These are phyloP conservation scores for Leucaena leucocephala DNA, from an alignment of 306 rosid species.

Conservation along the genomic window DNA sequence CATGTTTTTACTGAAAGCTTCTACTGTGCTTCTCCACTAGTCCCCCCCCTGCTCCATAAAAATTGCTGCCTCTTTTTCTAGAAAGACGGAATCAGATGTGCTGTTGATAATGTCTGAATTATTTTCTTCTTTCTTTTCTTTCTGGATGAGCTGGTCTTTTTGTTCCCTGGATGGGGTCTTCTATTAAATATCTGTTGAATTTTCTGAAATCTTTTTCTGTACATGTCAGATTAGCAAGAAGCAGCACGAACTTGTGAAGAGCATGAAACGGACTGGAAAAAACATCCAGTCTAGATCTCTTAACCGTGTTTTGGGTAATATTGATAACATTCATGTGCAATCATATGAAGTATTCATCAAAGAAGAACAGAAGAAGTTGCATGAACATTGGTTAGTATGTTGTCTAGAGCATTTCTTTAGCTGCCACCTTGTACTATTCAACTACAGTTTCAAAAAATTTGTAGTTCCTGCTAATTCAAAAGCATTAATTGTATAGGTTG, in stretches of 20 bases:
- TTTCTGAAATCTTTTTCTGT: constrained; percentile 43
- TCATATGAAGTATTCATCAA: constrained; percentile 81
- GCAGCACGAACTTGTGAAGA: constrained; percentile 88
- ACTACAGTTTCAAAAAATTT: constrained; percentile 19
- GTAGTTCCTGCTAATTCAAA: constrained; percentile 27
- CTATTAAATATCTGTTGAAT: background rate
- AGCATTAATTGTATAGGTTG: constrained; percentile 60
- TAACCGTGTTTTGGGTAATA: constrained; percentile 82
- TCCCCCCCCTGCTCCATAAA: background rate
- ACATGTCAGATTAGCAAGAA: constrained; percentile 81
- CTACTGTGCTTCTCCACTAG: background rate
- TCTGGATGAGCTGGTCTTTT: constrained; percentile 17
- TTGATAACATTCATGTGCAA: constrained; percentile 67
- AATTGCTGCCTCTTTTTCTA: background rate
- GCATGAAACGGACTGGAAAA: constrained; percentile 85
- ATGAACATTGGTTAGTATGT: constrained; percentile 80
- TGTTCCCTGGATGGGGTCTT: background rate
- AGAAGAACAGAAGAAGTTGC: constrained; percentile 91
- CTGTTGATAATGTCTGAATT: background rate
- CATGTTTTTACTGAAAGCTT: background rate
- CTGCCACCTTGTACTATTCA: constrained; percentile 13
- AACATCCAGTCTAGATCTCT: constrained; percentile 80
- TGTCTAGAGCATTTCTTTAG: constrained; percentile 13
- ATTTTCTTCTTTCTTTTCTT: constrained; percentile 19
- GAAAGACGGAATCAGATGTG: background rate